Percentiles rank a stretch among this genome's conserved stretches.
These are phyloP conservation scores for Tripterygium wilfordii DNA, from an alignment of 177 flowering plant species.

Conservation along the genomic window DNA sequence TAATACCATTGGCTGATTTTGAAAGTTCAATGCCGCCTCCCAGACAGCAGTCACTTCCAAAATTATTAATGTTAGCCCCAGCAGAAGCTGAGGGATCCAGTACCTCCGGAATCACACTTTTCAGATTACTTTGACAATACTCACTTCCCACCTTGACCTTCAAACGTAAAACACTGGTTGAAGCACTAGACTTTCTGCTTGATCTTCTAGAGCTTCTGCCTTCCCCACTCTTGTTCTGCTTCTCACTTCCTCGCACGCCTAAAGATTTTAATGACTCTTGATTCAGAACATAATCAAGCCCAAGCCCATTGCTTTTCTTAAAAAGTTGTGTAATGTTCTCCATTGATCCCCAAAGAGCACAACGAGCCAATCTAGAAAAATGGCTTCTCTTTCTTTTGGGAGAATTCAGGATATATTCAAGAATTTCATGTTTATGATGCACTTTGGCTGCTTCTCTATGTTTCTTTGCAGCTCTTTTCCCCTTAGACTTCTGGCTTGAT, in stretches of 20 bases:
- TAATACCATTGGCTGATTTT: constrained; percentile 9
- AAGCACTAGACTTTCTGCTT: constrained; percentile 15
- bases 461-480: constrained; percentile 22
- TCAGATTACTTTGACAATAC: constrained; percentile 10
- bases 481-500: constrained; percentile 19
- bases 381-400: constrained; percentile 57
- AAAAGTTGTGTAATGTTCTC: constrained; percentile 32
- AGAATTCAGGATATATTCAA: constrained; percentile 17
- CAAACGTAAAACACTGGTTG: constrained; percentile 32
- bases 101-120: constrained; percentile 18
- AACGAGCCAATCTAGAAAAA: constrained; percentile 44
- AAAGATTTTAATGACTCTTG: constrained; percentile 15
- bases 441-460: constrained; percentile 20
- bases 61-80: constrained; percentile 6
- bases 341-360: constrained; percentile 57
- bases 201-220: constrained; percentile 18
- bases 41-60: constrained; percentile 4
- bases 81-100: constrained; percentile 19
- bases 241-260: constrained; percentile 19
- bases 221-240: constrained; percentile 18
- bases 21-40: constrained; percentile 10
- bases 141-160: constrained; percentile 50
- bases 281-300: constrained; percentile 11
- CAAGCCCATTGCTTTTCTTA: constrained; percentile 16
- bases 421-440: constrained; percentile 5